These are phyloP conservation scores for Wickerhamiella alocasiicola DNA, from an alignment of 805 yeast species.

Conservation along the genomic window DNA sequence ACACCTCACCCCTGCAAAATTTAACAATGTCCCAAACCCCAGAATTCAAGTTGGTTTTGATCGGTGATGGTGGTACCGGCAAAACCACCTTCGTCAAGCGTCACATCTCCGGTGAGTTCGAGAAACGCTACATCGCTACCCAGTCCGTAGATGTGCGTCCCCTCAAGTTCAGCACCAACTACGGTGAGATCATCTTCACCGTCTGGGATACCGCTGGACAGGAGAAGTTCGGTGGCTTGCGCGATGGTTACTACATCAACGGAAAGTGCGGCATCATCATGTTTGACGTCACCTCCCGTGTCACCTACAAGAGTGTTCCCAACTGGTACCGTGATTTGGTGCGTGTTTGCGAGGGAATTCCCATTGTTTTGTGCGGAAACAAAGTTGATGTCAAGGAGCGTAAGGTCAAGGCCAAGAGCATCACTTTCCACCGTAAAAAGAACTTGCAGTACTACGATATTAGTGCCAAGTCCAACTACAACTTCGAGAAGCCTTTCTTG, in stretches of 20 bases:
- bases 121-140: constrained; percentile 97
- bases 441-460: constrained; percentile 98
- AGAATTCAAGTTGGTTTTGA: constrained; percentile 94
- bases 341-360: constrained; percentile 99
- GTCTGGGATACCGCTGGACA: constrained; percentile 99
- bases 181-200: constrained; percentile 96
- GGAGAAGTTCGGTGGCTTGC: constrained; percentile 98
- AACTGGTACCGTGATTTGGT: constrained; percentile 99
- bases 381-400: constrained; percentile 99
- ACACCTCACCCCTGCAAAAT: constrained; percentile 1
- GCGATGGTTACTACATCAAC: constrained; percentile 99
- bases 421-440: constrained; percentile 99
- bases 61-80: constrained; percentile 99
- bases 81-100: constrained; percentile 99
- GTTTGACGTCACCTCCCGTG: constrained; percentile 99
- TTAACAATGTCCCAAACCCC: constrained; percentile 37
- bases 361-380: constrained; percentile 98
- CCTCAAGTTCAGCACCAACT: constrained; percentile 93
- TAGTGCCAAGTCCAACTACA: constrained; percentile 98
- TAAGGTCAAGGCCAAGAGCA: constrained; percentile 98
- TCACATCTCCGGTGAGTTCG: constrained; percentile 97
- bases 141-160: constrained; percentile 99
- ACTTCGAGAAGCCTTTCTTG: constrained; percentile 98
- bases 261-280: constrained; percentile 99
- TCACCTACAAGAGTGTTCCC: constrained; percentile 99